These are phyloP conservation scores for bread wheat (Triticum aestivum) DNA, from an alignment of 176 grass and related monocot species.

Conservation along the genomic window IWGSC_CS_RefSeq_v2.1 NC_057797.1:37005842-37006341, in stretches of 20 bases:
- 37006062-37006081: background rate
- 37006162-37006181: constrained; percentile 72
- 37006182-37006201: constrained; percentile 95
- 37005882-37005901: constrained; percentile 6
- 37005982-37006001: constrained; percentile 89
- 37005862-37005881: background rate
- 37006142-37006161: constrained; percentile 80
- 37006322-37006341: constrained; percentile 84
- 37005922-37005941: constrained; percentile 46
- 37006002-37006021: constrained; percentile 81
- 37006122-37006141: constrained; percentile 32
- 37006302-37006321: background rate
- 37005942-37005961: constrained; percentile 88
- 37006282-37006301: constrained; percentile 2
- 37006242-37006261: constrained; percentile 13
- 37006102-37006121: background rate
- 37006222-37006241: constrained; percentile 24
- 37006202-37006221: constrained; percentile 96
- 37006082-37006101: background rate
- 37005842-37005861: background rate
- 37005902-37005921: constrained; percentile 8
- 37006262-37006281: background rate
- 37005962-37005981: constrained; percentile 92
- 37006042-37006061: background rate
- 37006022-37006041: constrained; percentile 57